Evolutionary conservation across 768 basidiomycete genomes (phyloP).

Genomic region (Tulasnella sp.): DNA sequence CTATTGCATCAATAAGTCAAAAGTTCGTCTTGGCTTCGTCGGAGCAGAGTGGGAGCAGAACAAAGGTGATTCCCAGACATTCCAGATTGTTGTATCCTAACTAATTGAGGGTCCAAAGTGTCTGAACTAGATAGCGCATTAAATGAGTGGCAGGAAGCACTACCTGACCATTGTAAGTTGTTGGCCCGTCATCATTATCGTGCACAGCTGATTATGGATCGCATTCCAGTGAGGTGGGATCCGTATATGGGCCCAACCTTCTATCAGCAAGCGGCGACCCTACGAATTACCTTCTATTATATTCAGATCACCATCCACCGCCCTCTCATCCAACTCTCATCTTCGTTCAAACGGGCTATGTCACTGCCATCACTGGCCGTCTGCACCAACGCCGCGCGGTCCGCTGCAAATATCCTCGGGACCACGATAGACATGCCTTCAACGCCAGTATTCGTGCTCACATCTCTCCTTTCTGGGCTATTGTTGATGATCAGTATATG

Average conservation of each 20-base stretch:
- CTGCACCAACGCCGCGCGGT: constrained; percentile 73
- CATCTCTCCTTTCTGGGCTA: constrained; percentile 41
- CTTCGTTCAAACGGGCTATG: constrained; percentile 37
- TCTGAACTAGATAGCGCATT: constrained; percentile 58
- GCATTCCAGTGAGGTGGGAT: constrained; percentile 45
- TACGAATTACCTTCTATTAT: constrained; percentile 52
- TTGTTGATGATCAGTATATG: constrained; percentile 58
- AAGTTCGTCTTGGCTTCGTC: constrained; percentile 40
- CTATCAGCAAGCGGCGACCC: constrained; percentile 48
- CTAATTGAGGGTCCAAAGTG: constrained; percentile 26
- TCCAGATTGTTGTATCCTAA: not conserved
- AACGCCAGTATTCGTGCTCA: constrained; percentile 30
- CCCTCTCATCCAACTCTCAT: constrained; percentile 51
- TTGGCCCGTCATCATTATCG: no score
- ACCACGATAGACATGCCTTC: constrained; percentile 35
- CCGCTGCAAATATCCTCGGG: constrained; percentile 64
- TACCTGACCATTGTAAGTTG: constrained; percentile 52
- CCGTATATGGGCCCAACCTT: constrained; percentile 41
- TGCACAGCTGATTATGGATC: no score
- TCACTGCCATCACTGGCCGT: constrained; percentile 62
- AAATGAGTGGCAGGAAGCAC: constrained; percentile 57
- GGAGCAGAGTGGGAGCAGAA: constrained; percentile 52
- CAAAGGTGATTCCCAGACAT: not conserved
- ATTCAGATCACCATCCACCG: constrained; percentile 67
- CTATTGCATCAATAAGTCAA: constrained; percentile 65